Conservation (phyloP, 768 basidiomycete species). For the Pulveroboletus ravenelii region DNA sequence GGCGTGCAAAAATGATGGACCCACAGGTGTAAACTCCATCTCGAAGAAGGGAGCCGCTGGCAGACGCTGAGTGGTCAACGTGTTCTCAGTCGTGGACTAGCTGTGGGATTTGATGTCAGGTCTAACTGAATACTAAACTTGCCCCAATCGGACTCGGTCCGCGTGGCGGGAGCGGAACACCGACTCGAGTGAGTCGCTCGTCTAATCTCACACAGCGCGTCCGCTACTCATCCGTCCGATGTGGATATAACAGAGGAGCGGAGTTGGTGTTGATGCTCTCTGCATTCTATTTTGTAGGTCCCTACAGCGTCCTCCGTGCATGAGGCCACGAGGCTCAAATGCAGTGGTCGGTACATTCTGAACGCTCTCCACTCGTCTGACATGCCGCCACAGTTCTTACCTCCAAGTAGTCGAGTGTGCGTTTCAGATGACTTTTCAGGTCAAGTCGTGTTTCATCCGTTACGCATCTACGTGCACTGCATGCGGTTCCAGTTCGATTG, state of each 20-base stretch:
- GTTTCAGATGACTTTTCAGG: constrained; percentile 2
- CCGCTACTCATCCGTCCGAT: background rate
- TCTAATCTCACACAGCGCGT: background rate
- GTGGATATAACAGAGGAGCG: background rate
- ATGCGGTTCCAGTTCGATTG: background rate
- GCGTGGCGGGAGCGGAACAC: too few species aligned
- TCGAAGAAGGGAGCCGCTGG: background rate
- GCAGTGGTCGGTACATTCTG: constrained; percentile 9
- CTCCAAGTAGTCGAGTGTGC: constrained; percentile 2
- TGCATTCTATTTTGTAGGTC: constrained; percentile 4
- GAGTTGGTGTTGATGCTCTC: background rate
- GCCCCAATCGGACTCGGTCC: constrained; percentile 15
- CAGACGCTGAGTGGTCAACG: constrained; percentile 12
- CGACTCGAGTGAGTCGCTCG: background rate
- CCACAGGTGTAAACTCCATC: constrained; percentile 30
- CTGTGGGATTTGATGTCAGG: constrained; percentile 8
- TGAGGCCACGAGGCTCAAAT: background rate
- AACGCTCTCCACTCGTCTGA: background rate
- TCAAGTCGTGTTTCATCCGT: constrained; percentile 5
- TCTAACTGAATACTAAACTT: constrained; percentile 12
- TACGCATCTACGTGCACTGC: constrained; percentile 1
- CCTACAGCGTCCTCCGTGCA: background rate
- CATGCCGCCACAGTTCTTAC: constrained; percentile 22
- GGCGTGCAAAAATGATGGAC: constrained; percentile 14
- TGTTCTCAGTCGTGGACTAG: constrained; percentile 2